Conservation (phyloP, 768 basidiomycete genomes). For the Lactifluus piperatus region DNA sequence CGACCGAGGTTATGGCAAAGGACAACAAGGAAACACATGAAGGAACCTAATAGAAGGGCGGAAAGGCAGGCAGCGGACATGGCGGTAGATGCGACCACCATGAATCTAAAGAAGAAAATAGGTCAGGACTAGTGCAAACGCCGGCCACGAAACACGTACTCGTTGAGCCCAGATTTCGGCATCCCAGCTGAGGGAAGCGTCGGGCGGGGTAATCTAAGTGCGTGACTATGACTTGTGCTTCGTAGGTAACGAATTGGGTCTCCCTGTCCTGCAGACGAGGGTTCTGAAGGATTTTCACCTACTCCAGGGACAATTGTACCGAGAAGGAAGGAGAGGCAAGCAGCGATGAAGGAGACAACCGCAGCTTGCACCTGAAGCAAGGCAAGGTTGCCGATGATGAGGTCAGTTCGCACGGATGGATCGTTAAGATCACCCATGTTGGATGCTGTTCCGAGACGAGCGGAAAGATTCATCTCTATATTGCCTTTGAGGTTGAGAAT, state of each 20-base stretch:
- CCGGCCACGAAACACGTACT: slow-evolving; percentile 4
- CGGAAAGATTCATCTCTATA: slow-evolving; percentile 97
- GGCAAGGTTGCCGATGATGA: slow-evolving; percentile 75
- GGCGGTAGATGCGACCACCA: slow-evolving; percentile 66
- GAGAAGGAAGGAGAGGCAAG: slow-evolving; percentile 64
- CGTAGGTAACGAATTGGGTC: neutral
- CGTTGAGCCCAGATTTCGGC: slow-evolving; percentile 16
- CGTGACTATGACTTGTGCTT: neutral
- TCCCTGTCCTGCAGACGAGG: neutral
- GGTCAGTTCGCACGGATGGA: slow-evolving; percentile 44
- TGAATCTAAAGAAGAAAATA: slow-evolving; percentile 39
- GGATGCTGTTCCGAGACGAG: slow-evolving; percentile 88
- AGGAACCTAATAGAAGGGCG: slow-evolving; percentile 74
- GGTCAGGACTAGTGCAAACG: neutral
- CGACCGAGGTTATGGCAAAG: slow-evolving; percentile 63
- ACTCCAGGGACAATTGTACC: slow-evolving; percentile 48
- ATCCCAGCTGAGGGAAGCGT: neutral
- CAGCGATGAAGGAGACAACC: slow-evolving; percentile 80
- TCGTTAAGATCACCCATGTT: slow-evolving; percentile 90
- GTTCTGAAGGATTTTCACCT: neutral
- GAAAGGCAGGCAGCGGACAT: slow-evolving; percentile 79
- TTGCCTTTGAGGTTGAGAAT: slow-evolving; percentile 96
- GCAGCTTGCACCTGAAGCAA: slow-evolving; percentile 92
- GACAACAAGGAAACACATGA: slow-evolving; percentile 84
- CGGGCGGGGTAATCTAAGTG: slow-evolving; percentile 6